Conservation (phyloP, 441 rosid species). For the Adansonia madagascariensis region DNA sequence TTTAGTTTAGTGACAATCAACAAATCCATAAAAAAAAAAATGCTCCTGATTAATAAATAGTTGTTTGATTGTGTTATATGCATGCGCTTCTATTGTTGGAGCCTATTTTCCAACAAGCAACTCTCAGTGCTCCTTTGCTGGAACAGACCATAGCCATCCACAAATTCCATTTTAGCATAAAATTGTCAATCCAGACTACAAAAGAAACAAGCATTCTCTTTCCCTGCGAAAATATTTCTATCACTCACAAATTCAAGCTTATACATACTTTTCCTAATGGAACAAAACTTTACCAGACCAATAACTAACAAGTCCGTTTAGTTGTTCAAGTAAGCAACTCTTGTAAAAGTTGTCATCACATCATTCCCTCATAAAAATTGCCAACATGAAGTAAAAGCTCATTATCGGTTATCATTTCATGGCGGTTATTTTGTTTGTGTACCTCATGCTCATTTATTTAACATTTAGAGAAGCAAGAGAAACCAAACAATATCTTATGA, state of each 20-base stretch:
- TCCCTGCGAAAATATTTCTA: not conserved
- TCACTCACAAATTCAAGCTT: not conserved
- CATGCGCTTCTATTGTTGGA: not conserved
- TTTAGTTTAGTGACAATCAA: no score
- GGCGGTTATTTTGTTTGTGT: not conserved
- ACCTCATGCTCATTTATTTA: not conserved
- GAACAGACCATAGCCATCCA: not conserved
- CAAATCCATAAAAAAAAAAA: no score
- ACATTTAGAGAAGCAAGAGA: slow-evolving; percentile 5
- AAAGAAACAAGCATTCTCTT: not conserved
- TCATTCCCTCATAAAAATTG: not conserved
- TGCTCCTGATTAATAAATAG: not conserved
- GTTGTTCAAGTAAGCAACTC: not conserved
- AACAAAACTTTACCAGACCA: not conserved
- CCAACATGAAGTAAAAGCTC: not conserved
- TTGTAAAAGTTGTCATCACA: not conserved
- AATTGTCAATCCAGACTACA: not conserved
- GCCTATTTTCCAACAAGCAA: not conserved
- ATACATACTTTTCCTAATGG: not conserved
- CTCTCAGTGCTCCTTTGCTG: not conserved
- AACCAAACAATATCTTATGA: not conserved
- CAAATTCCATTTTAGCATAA: not conserved
- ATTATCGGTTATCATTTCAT: not conserved
- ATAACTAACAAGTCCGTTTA: not conserved
- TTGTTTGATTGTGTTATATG: not conserved